phyloP scores from a whole-genome alignment of 371 early-diverging fungal genomes.

The Mucor piriformis region DNA sequence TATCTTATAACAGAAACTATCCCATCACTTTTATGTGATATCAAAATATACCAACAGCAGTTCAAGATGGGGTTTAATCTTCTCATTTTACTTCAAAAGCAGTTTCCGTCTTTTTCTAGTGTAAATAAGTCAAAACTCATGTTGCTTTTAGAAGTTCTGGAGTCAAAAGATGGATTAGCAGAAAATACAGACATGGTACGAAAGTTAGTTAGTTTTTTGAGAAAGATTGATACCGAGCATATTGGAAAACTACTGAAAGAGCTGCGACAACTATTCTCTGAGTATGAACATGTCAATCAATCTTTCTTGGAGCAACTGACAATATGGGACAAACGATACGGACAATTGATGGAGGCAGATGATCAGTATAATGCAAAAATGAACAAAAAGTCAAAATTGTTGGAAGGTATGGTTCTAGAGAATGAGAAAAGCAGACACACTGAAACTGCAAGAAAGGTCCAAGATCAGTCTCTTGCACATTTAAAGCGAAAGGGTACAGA shows the following conservation, averaged over 20 bases:
- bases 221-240: slow-evolving; percentile 32
- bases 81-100: slow-evolving; percentile 52
- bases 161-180: slow-evolving; percentile 32
- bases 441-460: slow-evolving; percentile 49
- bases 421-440: slow-evolving; percentile 47
- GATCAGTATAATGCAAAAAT: slow-evolving; percentile 7
- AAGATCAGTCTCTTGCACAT: slow-evolving; percentile 39
- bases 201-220: slow-evolving; percentile 27
- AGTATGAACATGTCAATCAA: slow-evolving; percentile 13
- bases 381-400: slow-evolving; percentile 30
- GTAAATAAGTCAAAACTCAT: slow-evolving; percentile 54
- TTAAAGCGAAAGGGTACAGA: slow-evolving; percentile 39
- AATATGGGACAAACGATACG: slow-evolving; percentile 20
- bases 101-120: slow-evolving; percentile 43
- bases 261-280: slow-evolving; percentile 4
- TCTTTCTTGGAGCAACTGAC: slow-evolving; percentile 13
- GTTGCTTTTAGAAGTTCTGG: slow-evolving; percentile 57
- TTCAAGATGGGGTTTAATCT: slow-evolving; percentile 58
- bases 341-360: slow-evolving; percentile 12
- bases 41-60: slow-evolving; percentile 54
- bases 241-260: slow-evolving; percentile 11
- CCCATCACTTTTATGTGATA: slow-evolving; percentile 38
- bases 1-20: slow-evolving; percentile 45
- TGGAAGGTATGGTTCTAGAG: slow-evolving; percentile 42
- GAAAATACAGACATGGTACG: slow-evolving; percentile 20